A percentile compares a stretch with the other conserved stretches of the same genome.
Conservation (phyloP, 495 filamentous ascomycete genomes). For the Penicillium cosmopolitanum region DNA sequence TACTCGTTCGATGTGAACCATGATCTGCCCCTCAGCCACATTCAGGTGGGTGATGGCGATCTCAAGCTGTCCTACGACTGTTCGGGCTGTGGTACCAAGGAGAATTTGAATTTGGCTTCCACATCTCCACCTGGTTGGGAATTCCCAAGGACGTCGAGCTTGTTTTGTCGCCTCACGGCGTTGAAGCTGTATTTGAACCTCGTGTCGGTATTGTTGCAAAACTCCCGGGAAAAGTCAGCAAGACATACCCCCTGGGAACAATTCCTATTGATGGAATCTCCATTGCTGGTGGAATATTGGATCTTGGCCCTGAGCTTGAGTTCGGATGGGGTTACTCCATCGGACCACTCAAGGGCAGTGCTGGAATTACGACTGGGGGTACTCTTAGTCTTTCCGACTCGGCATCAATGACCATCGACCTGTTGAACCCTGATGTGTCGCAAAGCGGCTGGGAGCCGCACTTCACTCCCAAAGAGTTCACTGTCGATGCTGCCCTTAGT, state of each 20-base stretch:
- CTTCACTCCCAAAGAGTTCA: conserved; percentile 24
- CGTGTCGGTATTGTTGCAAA: conserved; percentile 30
- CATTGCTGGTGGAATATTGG: conserved; percentile 35
- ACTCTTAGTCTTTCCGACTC: conserved; percentile 27
- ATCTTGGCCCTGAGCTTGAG: conserved; percentile 39
- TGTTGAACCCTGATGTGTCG: conserved; percentile 30
- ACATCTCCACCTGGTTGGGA: conserved; percentile 28
- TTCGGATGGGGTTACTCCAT: conserved; percentile 32
- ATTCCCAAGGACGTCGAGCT: conserved; percentile 31
- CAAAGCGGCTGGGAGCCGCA: conserved; percentile 36
- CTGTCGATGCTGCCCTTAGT: conserved; percentile 31
- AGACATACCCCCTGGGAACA: conserved; percentile 26
- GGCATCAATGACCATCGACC: conserved; percentile 34
- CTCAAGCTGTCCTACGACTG: conserved; percentile 28
- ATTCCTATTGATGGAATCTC: conserved; percentile 39
- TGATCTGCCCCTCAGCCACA: conserved; percentile 24
- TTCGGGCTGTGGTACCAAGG: conserved; percentile 33
- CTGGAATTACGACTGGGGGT: conserved; percentile 29
- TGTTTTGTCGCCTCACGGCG: conserved; percentile 31
- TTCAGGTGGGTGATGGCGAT: conserved; percentile 15
- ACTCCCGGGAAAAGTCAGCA: conserved; percentile 25
- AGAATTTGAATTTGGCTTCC: conserved; percentile 38
- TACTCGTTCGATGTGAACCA: conserved; percentile 34
- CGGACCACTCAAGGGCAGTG: conserved; percentile 31
- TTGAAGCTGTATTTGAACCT: conserved; percentile 31